Conservation (phyloP, 495 filamentous ascomycete species). For the Xylaria venustula region DNA sequence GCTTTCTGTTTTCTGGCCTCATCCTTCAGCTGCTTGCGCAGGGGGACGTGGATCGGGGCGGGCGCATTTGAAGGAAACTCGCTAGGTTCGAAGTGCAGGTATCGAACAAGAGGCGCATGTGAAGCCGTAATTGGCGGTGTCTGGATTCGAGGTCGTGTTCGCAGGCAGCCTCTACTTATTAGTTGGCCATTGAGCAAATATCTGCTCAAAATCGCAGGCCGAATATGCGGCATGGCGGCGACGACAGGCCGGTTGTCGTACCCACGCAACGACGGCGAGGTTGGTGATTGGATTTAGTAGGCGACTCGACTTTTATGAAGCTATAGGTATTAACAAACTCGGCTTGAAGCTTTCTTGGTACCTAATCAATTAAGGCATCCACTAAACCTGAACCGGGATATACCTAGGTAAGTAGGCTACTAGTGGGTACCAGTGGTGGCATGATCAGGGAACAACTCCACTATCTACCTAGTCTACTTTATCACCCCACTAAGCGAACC, state of each 20-base stretch:
- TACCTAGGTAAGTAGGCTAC: no score
- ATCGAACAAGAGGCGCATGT: conserved; percentile 11
- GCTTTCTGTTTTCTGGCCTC: conserved; percentile 56
- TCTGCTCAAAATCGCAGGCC: conserved; percentile 38
- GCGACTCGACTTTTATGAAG: no score
- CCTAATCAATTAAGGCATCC: no score
- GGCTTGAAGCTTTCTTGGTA: not conserved
- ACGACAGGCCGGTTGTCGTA: not conserved
- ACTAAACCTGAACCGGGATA: no score
- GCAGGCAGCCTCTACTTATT: conserved; percentile 39
- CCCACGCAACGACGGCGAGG: not conserved
- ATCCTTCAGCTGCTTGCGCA: conserved; percentile 75
- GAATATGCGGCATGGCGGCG: conserved; percentile 34
- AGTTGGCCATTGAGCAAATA: conserved; percentile 50
- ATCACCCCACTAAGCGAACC: conserved; percentile 1
- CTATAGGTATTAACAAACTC: no score
- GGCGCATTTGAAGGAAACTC: conserved; percentile 9
- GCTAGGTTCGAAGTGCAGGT: conserved; percentile 17
- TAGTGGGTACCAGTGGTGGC: no score
- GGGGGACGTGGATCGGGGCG: conserved; percentile 41
- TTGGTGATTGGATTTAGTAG: not conserved
- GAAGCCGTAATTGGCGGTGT: not conserved
- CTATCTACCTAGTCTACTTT: no score
- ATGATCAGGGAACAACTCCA: not conserved
- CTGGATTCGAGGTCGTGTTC: conserved; percentile 7